Conservation (phyloP, 2,329 filamentous ascomycete species). For the Hypoxylon rubiginosum region DNA sequence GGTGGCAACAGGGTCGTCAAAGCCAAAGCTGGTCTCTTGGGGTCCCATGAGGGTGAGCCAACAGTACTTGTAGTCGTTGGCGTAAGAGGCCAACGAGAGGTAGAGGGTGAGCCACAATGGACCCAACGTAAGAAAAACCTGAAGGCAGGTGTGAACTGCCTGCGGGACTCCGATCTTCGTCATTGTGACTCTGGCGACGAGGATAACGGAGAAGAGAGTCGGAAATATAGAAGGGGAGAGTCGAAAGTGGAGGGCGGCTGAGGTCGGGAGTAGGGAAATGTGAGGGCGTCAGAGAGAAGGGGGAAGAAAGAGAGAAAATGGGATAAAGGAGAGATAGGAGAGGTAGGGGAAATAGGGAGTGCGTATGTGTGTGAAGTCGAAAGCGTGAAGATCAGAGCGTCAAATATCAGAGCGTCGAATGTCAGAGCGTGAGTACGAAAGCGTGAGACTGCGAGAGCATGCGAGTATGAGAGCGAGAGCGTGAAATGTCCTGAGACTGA, state of each 20-base stretch:
- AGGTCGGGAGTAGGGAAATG: background rate
- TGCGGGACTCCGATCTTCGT: background rate
- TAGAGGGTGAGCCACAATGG: conserved; percentile 22
- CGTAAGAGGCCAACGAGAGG: conserved; percentile 6
- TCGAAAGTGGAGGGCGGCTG: background rate
- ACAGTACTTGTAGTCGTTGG: conserved; percentile 20
- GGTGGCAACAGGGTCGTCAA: background rate
- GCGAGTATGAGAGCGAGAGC: background rate
- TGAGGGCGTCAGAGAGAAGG: too few relatives aligned
- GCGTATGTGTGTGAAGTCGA: background rate
- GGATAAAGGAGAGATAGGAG: too few relatives aligned
- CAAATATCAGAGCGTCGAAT: background rate
- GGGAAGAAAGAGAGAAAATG: too few relatives aligned
- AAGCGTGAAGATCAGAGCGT: background rate
- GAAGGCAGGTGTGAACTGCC: background rate
- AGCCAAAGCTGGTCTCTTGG: background rate
- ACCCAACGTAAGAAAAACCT: conserved; percentile 11
- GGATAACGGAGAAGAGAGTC: background rate
- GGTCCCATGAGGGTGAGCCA: conserved; percentile 15
- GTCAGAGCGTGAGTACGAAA: background rate
- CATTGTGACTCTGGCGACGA: background rate
- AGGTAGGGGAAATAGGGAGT: background rate
- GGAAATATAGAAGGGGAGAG: background rate
- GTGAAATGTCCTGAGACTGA: background rate
- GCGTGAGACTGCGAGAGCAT: background rate